Percentiles rank a stretch among this genome's conserved stretches.
These are phyloP conservation scores for Naganishia vaughanmartiniae DNA, from an alignment of 768 basidiomycete species.

Conservation along the genomic window DNA sequence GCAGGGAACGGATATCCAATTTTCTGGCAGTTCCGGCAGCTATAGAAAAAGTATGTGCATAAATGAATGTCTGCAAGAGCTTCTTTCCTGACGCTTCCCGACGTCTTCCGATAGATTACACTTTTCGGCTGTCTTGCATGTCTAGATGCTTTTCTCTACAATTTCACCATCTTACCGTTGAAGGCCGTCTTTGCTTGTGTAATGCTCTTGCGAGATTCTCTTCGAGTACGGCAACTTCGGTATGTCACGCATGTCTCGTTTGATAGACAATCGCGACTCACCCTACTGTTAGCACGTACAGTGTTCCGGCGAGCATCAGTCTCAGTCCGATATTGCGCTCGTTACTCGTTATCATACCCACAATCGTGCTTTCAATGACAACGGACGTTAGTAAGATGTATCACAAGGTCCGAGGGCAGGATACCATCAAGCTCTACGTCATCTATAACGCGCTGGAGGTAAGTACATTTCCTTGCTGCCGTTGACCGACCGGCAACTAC, in stretches of 20 bases:
- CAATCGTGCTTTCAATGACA: conserved; percentile 70
- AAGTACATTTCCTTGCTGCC: conserved; percentile 41
- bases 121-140: conserved; percentile 89
- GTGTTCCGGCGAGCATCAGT: conserved; percentile 56
- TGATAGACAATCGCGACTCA: background rate
- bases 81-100: too few relatives aligned
- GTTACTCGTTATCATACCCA: conserved; percentile 69
- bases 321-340: conserved; percentile 80
- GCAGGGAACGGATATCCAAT: conserved; percentile 87
- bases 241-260: background rate
- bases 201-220: conserved; percentile 12
- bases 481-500: too few relatives aligned
- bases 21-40: conserved; percentile 89
- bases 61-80: too few relatives aligned
- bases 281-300: background rate
- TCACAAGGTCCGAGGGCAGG: conserved; percentile 93
- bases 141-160: conserved; percentile 94
- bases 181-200: conserved; percentile 55
- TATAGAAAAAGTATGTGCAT: conserved; percentile 75
- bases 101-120: conserved; percentile 63
- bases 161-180: conserved; percentile 94
- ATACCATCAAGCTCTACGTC: conserved; percentile 97
- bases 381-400: conserved; percentile 98
- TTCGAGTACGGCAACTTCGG: conserved; percentile 22
- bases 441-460: conserved; percentile 99